A percentile compares a stretch with the other conserved stretches of the same genome.
phyloP scores from a whole-genome alignment of 106 monocot genomes.

The Allium fistulosum region DNA sequence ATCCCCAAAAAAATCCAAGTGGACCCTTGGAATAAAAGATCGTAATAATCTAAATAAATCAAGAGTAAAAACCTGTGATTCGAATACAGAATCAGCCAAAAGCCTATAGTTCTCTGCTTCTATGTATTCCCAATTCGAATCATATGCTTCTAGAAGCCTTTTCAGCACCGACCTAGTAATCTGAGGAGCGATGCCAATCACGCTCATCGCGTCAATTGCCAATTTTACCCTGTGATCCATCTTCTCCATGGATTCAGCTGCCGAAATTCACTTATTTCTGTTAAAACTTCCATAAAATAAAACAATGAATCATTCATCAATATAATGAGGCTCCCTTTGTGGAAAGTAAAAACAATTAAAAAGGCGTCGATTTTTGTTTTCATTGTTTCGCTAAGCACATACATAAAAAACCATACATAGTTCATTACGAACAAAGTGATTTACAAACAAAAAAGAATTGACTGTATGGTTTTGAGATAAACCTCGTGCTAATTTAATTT shows the following conservation, averaged over 20 bases:
- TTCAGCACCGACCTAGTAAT: slow-evolving; percentile 34
- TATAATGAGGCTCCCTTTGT: too few species aligned
- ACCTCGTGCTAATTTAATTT: too few species aligned
- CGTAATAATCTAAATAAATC: not conserved
- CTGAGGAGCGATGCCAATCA: slow-evolving; percentile 27
- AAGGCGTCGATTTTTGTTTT: too few species aligned
- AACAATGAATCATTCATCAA: not conserved
- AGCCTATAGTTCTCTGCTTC: slow-evolving; percentile 58
- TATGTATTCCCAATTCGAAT: slow-evolving; percentile 55
- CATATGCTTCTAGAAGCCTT: slow-evolving; percentile 34
- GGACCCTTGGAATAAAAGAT: not conserved
- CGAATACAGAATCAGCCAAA: slow-evolving; percentile 54
- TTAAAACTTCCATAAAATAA: not conserved
- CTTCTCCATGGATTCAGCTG: not conserved
- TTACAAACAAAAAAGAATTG: too few species aligned
- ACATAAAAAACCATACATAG: too few species aligned
- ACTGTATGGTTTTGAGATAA: too few species aligned
- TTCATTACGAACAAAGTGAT: too few species aligned
- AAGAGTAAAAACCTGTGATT: slow-evolving; percentile 6
- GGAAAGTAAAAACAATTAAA: too few species aligned
- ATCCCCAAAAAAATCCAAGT: slow-evolving; percentile 1
- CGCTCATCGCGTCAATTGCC: slow-evolving; percentile 49
- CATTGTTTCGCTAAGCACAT: too few species aligned
- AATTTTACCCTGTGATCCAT: not conserved
- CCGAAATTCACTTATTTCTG: not conserved